A percentile compares a stretch with the other conserved stretches of the same genome.
phyloP scores from a whole-genome alignment of 2,329 filamentous ascomycete species.

The Hypocreales sp. region DNA sequence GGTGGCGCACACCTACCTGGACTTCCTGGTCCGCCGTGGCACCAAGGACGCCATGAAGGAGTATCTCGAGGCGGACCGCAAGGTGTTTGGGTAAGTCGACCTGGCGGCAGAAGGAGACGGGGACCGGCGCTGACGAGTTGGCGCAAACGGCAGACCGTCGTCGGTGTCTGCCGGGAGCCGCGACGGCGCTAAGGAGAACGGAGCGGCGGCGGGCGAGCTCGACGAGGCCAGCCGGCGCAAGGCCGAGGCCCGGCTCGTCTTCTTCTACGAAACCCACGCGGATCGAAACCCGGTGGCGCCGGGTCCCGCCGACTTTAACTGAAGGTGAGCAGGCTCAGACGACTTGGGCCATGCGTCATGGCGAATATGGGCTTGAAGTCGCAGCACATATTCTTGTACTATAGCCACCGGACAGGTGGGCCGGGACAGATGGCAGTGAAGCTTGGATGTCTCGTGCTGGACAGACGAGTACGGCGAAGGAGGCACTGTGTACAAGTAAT shows the following conservation, averaged over 20 bases:
- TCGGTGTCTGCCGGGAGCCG: constrained; percentile 8
- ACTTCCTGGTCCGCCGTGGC: constrained; percentile 70
- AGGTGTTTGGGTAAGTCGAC: constrained; percentile 67
- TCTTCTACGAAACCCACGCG: constrained; percentile 35
- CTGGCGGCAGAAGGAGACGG: not conserved
- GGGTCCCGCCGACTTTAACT: constrained; percentile 37
- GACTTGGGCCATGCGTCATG: too few species aligned
- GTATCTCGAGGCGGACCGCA: constrained; percentile 67
- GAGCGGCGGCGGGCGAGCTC: constrained; percentile 23
- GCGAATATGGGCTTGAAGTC: not conserved
- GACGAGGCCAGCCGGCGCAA: constrained; percentile 34
- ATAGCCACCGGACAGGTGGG: constrained; percentile 2
- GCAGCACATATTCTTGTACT: constrained; percentile 3
- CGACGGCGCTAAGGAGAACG: constrained; percentile 28
- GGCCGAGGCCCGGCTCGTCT: constrained; percentile 34
- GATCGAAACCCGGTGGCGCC: constrained; percentile 30
- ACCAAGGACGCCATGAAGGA: constrained; percentile 73
- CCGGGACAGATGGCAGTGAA: not conserved
- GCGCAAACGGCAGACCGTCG: constrained; percentile 6
- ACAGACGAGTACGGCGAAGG: too few species aligned
- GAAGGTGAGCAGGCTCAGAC: too few species aligned
- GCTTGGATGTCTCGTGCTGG: constrained; percentile 3
- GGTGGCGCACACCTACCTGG: constrained; percentile 63
- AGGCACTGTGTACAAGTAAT: too few species aligned
- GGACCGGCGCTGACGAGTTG: not conserved